Evolutionary conservation across 1,284 basidiomycete species (phyloP).

Genomic region (Retiboletus fuscus): DNA sequence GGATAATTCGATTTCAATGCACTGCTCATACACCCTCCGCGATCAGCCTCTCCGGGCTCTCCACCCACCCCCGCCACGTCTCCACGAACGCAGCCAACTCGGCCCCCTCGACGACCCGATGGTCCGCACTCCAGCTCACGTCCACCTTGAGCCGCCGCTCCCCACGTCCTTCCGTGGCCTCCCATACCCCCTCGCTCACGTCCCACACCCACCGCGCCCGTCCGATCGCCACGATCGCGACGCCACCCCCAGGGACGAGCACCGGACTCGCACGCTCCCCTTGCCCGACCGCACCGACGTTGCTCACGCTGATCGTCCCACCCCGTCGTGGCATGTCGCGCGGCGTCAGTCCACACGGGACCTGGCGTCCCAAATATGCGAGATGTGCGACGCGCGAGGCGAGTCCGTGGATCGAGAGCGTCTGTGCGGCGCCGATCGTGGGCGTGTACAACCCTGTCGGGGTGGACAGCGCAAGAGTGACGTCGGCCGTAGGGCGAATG

Average conservation of each 20-base stretch:
- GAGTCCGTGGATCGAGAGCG: slow-evolving; percentile 72
- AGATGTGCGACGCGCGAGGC: slow-evolving; percentile 72
- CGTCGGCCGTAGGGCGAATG: slow-evolving; percentile 77
- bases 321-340: slow-evolving; percentile 75
- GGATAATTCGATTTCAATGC: not conserved
- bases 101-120: slow-evolving; percentile 91
- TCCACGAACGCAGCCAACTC: slow-evolving; percentile 93
- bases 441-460: slow-evolving; percentile 91
- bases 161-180: slow-evolving; percentile 48
- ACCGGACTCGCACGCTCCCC: slow-evolving; percentile 82
- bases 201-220: slow-evolving; percentile 82
- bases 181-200: slow-evolving; percentile 55
- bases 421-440: slow-evolving; percentile 74
- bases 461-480: slow-evolving; percentile 82
- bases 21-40: slow-evolving; percentile 66
- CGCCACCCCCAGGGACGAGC: slow-evolving; percentile 87
- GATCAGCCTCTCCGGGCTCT: slow-evolving; percentile 76
- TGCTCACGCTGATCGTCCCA: slow-evolving; percentile 88
- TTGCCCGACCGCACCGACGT: slow-evolving; percentile 84
- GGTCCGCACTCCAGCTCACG: slow-evolving; percentile 91
- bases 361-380: slow-evolving; percentile 72
- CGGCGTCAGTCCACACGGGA: slow-evolving; percentile 70
- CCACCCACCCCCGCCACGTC: slow-evolving; percentile 85
- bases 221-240: slow-evolving; percentile 92
- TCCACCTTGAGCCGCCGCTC: slow-evolving; percentile 77